Conservation (phyloP, 345 rosid species). For the Mercurialis annua region DNA sequence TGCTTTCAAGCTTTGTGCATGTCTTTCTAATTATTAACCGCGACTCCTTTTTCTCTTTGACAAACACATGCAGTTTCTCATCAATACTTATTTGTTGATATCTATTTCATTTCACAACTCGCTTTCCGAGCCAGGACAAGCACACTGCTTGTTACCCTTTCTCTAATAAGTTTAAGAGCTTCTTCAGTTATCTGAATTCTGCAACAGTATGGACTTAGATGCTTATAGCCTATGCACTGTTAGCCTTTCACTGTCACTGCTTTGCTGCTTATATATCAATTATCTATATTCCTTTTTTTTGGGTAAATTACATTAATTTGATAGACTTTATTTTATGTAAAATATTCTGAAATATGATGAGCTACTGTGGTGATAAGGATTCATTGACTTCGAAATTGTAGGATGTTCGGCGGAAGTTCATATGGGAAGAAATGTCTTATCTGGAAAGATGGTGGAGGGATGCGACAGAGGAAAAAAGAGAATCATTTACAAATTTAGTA, state of each 20-base stretch:
- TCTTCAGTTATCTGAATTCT: not conserved
- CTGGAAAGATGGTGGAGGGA: slow-evolving; percentile 99
- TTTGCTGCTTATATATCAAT: not conserved
- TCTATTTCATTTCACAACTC: not conserved
- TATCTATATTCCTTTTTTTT: not conserved
- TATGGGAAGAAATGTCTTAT: slow-evolving; percentile 99
- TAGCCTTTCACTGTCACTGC: not conserved
- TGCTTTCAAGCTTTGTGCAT: not conserved
- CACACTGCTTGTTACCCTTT: not conserved
- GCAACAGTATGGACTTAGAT: not conserved
- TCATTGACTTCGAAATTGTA: slow-evolving; percentile 31
- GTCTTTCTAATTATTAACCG: not conserved
- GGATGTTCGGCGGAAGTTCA: slow-evolving; percentile 86
- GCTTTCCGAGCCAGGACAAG: not conserved
- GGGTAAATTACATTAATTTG: not conserved
- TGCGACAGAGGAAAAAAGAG: slow-evolving; percentile 56
- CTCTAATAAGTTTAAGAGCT: not conserved
- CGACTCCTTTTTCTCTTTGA: not conserved
- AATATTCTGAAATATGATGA: not conserved
- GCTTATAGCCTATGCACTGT: too few relatives aligned
- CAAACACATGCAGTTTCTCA: not conserved
- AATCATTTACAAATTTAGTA: slow-evolving; percentile 66
- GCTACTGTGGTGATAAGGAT: slow-evolving; percentile 13
- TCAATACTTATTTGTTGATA: not conserved
- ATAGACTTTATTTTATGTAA: not conserved